Base-by-base conservation (phyloP, 345 rosid genomes). In the Microthlaspi erraticum region DNA sequence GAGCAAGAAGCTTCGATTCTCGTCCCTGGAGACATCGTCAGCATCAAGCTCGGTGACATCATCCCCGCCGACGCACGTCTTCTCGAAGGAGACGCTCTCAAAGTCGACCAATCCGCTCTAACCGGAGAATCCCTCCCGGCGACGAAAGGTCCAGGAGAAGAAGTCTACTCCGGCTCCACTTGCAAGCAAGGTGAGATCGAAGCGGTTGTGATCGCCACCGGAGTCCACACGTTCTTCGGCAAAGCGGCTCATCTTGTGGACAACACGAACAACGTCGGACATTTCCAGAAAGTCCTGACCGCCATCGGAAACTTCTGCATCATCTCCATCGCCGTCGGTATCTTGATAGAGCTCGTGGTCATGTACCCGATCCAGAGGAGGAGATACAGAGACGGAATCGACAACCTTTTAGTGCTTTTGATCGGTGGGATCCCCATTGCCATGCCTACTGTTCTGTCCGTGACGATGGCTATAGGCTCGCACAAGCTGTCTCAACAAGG, bases 31-130 rank as follows among this genome's bases (percentile, higher is more conserved):
- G 96, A 90, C 65, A 88, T 90, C 51, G 74, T 90, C 29, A 90
- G 93, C 77, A 80, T 90, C 74, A 90, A 90, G 73, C 75, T 90
- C 26, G 97, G 97, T 43, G 94, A 90, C 65, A 88, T 91, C 69
- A 78, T 91, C 72, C 97, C 97, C 26, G 97, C 97, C 14, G 95
- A 91, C 83, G 97, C 95, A 20, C 94, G 97, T 74, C 91, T 91
- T 41, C 90, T 91, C 12, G 97, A 88, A 74, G 97, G 95, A 1
- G 97, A 91, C 71, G 78, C 97, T 5, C 75, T 90, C 11, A 90
- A 90, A 80, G 66, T 90, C 0, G 96, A 90, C 76, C 84, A 92
- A 89, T 92, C 98, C 31, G 98, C 98, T 70, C 79, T 89, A 45
- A 92, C 96, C 8, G 98, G 96, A 70, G 98, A 92, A 60, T 90